Evolutionary conservation across 257 asterid species (phyloP).

Genomic region (Phtheirospermum japonicum): DNA sequence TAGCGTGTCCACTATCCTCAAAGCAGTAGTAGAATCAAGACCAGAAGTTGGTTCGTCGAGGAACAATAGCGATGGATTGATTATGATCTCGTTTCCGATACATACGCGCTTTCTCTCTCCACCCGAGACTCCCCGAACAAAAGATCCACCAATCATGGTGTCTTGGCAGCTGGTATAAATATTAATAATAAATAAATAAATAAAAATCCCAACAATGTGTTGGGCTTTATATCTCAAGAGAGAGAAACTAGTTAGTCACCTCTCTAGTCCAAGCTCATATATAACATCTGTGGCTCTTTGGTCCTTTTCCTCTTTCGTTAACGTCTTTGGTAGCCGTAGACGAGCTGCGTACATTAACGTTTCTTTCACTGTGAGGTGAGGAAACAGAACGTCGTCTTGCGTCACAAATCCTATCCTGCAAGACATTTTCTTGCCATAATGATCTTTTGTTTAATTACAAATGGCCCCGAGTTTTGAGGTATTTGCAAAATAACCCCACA

Average conservation of each 20-base stretch:
- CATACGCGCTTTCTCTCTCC: slow-evolving; percentile 96
- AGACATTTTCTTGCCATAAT: slow-evolving; percentile 17
- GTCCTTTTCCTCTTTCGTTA: slow-evolving; percentile 71
- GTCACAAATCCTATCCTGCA: slow-evolving; percentile 97
- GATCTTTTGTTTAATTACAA: not conserved
- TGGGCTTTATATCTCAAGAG: too few relatives aligned
- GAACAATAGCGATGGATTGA: slow-evolving; percentile 84
- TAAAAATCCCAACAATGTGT: not conserved
- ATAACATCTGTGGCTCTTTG: slow-evolving; percentile 77
- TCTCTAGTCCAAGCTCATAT: slow-evolving; percentile 78
- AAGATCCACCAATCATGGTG: slow-evolving; percentile 97
- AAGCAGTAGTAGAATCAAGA: slow-evolving; percentile 93
- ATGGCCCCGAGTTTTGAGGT: too few relatives aligned
- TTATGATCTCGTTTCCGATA: slow-evolving; percentile 86
- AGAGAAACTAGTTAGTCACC: slow-evolving; percentile 37
- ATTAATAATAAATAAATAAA: not conserved
- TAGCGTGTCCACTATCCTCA: slow-evolving; percentile 75
- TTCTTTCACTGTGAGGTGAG: slow-evolving; percentile 92
- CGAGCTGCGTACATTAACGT: slow-evolving; percentile 83
- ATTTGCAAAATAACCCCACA: not conserved
- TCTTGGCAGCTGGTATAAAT: slow-evolving; percentile 70
- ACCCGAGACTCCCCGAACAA: slow-evolving; percentile 95
- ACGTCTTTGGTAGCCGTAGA: slow-evolving; percentile 59
- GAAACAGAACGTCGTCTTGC: slow-evolving; percentile 95
- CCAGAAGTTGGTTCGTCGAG: slow-evolving; percentile 98